A percentile compares a stretch with the other conserved stretches of the same genome.
Evolutionary conservation across 768 basidiomycete genomes (phyloP).

Genomic region (Leccinum arenicola): DNA sequence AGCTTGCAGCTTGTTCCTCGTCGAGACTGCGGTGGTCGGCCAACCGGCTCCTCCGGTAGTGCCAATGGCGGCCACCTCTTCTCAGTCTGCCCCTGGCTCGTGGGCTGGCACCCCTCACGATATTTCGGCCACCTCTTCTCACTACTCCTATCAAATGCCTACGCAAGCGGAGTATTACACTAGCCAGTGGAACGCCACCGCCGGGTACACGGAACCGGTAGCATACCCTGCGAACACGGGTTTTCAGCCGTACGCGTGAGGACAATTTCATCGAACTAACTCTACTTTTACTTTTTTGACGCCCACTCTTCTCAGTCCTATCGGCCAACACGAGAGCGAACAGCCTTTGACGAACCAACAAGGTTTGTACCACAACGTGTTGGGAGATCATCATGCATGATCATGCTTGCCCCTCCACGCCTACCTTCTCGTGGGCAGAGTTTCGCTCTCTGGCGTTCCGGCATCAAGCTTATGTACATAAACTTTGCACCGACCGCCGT

Average conservation of each 20-base stretch:
- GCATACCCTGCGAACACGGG: slow-evolving; percentile 7
- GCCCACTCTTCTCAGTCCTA: slow-evolving; percentile 4
- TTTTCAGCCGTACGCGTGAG: slow-evolving; percentile 19
- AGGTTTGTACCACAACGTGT: slow-evolving; percentile 9
- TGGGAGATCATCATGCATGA: slow-evolving; percentile 3
- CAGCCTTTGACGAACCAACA: slow-evolving; percentile 10
- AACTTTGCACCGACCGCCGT: slow-evolving; percentile 1
- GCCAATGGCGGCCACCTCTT: neutral
- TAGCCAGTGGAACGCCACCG: neutral
- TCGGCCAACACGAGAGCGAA: slow-evolving; percentile 7
- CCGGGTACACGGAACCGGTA: neutral
- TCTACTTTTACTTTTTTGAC: neutral
- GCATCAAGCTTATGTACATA: slow-evolving; percentile 2
- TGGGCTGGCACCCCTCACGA: slow-evolving; percentile 8
- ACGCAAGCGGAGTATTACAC: neutral
- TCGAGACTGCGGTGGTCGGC: neutral
- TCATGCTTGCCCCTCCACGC: slow-evolving; percentile 6
- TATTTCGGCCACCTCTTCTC: neutral
- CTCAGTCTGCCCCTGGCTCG: slow-evolving; percentile 1
- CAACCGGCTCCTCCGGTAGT: slow-evolving; percentile 7
- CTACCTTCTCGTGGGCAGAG: neutral
- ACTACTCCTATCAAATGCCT: neutral
- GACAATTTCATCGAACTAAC: neutral
- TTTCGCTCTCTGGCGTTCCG: neutral
- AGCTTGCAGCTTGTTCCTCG: slow-evolving; percentile 17